Percentiles rank a stretch among this genome's conserved stretches.
phyloP scores from a whole-genome alignment of 257 asterid genomes.

The Capsicum rhomboideum region DNA sequence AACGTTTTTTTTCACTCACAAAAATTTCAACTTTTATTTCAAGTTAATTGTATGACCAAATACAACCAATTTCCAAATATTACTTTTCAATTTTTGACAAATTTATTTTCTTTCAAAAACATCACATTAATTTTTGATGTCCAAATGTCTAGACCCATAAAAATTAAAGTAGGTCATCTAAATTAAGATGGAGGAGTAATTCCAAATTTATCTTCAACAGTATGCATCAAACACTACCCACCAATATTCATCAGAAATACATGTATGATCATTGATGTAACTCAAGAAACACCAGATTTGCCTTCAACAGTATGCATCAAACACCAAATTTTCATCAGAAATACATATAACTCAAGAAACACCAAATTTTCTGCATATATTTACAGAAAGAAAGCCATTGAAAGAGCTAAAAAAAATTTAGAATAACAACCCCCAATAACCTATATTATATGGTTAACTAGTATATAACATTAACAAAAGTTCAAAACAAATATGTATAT shows the following conservation, averaged over 20 bases:
- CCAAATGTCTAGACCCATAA: neutral
- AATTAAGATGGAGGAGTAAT: neutral
- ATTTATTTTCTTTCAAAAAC: neutral
- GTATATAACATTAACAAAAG: neutral
- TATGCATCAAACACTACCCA: neutral
- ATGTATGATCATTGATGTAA: too few species aligned
- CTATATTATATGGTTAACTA: neutral
- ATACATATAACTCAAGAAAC: neutral
- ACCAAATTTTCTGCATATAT: neutral
- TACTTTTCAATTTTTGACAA: neutral
- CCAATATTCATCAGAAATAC: neutral
- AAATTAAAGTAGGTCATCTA: too few species aligned
- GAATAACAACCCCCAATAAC: neutral
- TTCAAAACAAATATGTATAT: neutral
- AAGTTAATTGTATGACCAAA: neutral
- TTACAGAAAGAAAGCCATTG: neutral
- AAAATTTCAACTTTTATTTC: neutral
- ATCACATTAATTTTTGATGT: neutral
- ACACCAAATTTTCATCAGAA: neutral
- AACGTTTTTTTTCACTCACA: neutral
- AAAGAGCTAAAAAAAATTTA: neutral
- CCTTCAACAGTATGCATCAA: too few species aligned
- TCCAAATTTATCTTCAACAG: neutral
- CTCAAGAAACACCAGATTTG: neutral
- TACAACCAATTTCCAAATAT: neutral